Evolutionary conservation across 345 rosid species (phyloP), one percentile per base, ranked within the genome.

Genomic region (Aquilaria sinensis): DNA sequence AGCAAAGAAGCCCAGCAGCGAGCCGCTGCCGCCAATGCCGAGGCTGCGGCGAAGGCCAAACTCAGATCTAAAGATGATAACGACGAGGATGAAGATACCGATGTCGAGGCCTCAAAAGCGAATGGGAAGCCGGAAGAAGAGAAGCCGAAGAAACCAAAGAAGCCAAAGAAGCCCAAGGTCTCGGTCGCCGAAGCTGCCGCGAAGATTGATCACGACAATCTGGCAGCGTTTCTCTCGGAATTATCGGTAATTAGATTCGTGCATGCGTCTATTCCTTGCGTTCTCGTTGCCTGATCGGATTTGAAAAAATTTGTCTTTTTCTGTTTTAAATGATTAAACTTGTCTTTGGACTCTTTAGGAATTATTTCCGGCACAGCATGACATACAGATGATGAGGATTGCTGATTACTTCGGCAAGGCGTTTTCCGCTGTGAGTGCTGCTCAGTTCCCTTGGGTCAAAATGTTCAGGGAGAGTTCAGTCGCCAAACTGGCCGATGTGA

Each of bases 161-260:
- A 86, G 75, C 80, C 74, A 61, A 86, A 83, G 83, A 86, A 81
- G 70, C 93, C 89, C 1, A 86, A 86, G 65, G 77, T 86, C n/a
- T 59, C 89, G 5, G 78, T 82, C 23, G 73, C 87, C 7, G 89
- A 84, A 49, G 89, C 93, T 5, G 87, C 89, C 3, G 70, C 81
- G 1, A 84, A 80, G 86, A 77, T 86, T 34, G 86, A 82, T 56
- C 69, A 74, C 11, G 57, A 77, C 13, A 78, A 86, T 78, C 87
- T 86, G 23, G 74, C 47, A 31, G 80, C 80, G 16, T 86, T 78
- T 53, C 84, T 86, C 56, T 57, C 75, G 23, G 89, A 80, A 69
- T 66, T 73, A 41, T 56, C 80, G 10, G 80, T 80, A 62, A 69
- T 69, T 71, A 50, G 56, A 53, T 49, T 56, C 37, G 45, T 58